Conservation (phyloP, 208 protist genomes). For the Leishmania aethiopica region DNA sequence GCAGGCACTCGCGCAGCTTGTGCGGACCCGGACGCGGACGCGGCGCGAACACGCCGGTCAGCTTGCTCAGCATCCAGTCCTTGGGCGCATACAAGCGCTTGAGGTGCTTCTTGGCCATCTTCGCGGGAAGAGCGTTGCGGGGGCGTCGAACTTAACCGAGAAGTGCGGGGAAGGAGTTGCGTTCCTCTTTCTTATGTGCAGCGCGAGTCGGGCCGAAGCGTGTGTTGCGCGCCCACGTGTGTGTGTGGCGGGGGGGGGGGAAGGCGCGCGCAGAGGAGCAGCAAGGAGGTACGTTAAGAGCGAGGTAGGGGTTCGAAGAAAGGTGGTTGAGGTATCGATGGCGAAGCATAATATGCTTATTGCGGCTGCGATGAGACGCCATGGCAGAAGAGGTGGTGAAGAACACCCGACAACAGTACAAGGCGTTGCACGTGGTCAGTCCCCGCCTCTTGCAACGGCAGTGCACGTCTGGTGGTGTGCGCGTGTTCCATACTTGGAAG, state of each 20-base stretch:
- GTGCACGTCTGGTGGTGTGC: not conserved
- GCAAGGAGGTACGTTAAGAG: not conserved
- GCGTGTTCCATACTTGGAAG: not conserved
- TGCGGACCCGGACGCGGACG: constrained; percentile 97
- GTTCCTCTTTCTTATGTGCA: not conserved
- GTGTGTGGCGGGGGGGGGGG: not conserved
- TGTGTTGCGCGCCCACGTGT: not conserved
- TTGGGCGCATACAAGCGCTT: constrained; percentile 99
- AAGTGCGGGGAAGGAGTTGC: not conserved
- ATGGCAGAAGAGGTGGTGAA: not conserved
- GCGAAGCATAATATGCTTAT: not conserved
- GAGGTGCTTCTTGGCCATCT: constrained; percentile 98
- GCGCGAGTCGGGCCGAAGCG: not conserved
- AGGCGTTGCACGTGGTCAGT: not conserved
- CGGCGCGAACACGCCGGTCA: constrained; percentile 98
- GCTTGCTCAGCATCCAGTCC: constrained; percentile 99
- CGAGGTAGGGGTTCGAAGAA: not conserved
- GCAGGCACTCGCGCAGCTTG: constrained; percentile 94
- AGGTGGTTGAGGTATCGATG: not conserved
- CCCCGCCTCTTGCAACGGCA: not conserved
- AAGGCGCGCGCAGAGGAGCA: not conserved
- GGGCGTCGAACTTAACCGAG: not conserved
- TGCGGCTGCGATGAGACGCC: not conserved
- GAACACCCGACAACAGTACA: not conserved
- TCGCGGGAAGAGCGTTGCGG: constrained; percentile 9